phyloP scores from a whole-genome alignment of 139 green algal species.

The Parachlorella kessleri region DNA sequence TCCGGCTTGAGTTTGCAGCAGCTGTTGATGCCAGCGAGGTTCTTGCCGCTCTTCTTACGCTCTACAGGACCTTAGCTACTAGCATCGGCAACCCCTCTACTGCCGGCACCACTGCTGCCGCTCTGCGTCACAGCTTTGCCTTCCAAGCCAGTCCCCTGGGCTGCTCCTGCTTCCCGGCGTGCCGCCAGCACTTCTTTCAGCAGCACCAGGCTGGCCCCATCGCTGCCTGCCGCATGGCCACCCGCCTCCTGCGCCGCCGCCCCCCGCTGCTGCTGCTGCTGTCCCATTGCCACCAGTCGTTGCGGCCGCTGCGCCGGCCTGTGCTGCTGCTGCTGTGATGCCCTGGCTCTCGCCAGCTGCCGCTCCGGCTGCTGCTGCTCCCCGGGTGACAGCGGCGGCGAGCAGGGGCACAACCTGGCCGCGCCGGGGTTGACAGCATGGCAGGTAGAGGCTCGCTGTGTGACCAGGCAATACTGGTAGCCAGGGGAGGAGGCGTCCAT shows the following conservation, averaged over 20 bases:
- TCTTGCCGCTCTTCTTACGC: too few species aligned
- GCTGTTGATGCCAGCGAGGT: too few species aligned
- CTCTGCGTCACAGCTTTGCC: too few species aligned
- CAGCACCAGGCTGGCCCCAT: background rate
- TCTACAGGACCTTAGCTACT: too few species aligned
- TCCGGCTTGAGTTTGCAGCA: too few species aligned
- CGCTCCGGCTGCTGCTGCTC: too few species aligned
- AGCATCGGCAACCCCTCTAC: too few species aligned
- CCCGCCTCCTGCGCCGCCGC: too few species aligned
- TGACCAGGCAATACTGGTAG: constrained; percentile 24
- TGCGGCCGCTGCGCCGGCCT: background rate
- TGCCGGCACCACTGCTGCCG: too few species aligned
- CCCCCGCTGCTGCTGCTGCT: background rate
- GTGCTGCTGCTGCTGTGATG: background rate
- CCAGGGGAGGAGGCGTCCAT: constrained; percentile 22
- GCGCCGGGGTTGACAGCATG: constrained; percentile 25
- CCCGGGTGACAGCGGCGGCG: background rate
- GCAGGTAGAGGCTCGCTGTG: constrained; percentile 38
- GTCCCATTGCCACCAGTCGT: background rate
- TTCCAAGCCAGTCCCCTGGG: too few species aligned
- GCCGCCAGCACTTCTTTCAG: too few species aligned
- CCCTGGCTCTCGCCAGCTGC: background rate
- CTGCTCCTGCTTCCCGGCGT: too few species aligned
- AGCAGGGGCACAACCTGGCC: constrained; percentile 39
- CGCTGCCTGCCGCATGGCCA: background rate